Evolutionary conservation across 2,329 filamentous ascomycete genomes (phyloP).

Genomic region (Talaromyces sp.): DNA sequence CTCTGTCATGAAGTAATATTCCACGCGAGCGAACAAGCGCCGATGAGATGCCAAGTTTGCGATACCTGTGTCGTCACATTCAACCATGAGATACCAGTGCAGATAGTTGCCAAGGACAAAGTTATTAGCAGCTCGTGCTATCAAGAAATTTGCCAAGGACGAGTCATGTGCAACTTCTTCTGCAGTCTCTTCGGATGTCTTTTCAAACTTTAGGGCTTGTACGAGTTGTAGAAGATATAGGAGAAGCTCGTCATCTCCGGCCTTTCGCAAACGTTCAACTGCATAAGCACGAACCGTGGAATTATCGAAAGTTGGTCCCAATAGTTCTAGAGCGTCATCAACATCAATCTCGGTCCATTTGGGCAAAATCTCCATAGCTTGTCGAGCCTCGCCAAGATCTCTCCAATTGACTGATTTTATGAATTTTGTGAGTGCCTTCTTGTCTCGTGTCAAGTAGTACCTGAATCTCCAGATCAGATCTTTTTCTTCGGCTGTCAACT

Average conservation of each 20-base stretch:
- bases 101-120: conserved; percentile 91
- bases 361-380: conserved; percentile 82
- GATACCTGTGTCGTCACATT: conserved; percentile 78
- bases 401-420: conserved; percentile 97
- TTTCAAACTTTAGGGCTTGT: conserved; percentile 92
- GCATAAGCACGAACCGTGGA: conserved; percentile 85
- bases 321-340: conserved; percentile 89
- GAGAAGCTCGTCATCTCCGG: conserved; percentile 86
- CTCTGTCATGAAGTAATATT: conserved; percentile 93
- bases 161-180: conserved; percentile 67
- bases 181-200: conserved; percentile 61
- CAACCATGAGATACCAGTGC: conserved; percentile 98
- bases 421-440: conserved; percentile 89
- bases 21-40: conserved; percentile 85
- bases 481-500: conserved; percentile 84
- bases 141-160: conserved; percentile 83
- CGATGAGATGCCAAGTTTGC: conserved; percentile 72
- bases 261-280: conserved; percentile 84
- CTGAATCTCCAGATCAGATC: conserved; percentile 97
- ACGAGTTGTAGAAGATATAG: conserved; percentile 92
- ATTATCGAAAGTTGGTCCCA: conserved; percentile 90
- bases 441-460: conserved; percentile 89
- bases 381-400: conserved; percentile 76
- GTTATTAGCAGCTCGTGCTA: conserved; percentile 80
- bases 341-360: conserved; percentile 98